A percentile compares a stretch with the other conserved stretches of the same genome.
Conservation (phyloP, 495 filamentous ascomycete species). For the Penicillium alfredii region DNA sequence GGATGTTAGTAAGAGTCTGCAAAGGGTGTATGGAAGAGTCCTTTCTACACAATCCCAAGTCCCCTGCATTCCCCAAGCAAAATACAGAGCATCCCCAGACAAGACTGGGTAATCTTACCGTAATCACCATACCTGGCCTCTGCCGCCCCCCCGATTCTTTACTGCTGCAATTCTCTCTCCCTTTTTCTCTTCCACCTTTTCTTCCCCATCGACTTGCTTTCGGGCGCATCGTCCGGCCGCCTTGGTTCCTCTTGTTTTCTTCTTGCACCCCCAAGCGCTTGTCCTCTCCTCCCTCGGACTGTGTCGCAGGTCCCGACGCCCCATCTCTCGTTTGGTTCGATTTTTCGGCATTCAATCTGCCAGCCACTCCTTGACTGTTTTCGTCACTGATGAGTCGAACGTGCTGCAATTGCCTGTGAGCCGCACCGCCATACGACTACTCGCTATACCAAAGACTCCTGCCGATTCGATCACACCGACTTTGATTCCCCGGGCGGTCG, state of each 20-base stretch:
- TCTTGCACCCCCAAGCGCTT: constrained; percentile 4
- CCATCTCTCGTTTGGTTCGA: constrained; percentile 26
- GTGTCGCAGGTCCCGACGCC: constrained; percentile 37
- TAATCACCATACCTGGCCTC: not conserved
- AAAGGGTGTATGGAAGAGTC: too few species aligned
- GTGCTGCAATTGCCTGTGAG: too few species aligned
- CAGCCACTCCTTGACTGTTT: constrained; percentile 26
- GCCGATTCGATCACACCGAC: too few species aligned
- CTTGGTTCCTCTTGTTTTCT: constrained; percentile 9
- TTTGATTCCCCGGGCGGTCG: too few species aligned
- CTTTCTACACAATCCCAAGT: too few species aligned
- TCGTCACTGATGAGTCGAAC: too few species aligned
- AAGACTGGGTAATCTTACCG: too few species aligned
- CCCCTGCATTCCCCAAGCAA: too few species aligned
- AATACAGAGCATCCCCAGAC: too few species aligned
- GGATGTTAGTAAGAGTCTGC: too few species aligned
- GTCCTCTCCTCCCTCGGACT: constrained; percentile 15
- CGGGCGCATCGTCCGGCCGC: constrained; percentile 27
- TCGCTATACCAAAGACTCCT: too few species aligned
- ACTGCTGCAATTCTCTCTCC: constrained; percentile 8
- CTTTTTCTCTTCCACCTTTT: constrained; percentile 10
- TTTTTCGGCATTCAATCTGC: constrained; percentile 22
- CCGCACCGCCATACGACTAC: too few species aligned
- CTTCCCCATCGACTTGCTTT: constrained; percentile 11
- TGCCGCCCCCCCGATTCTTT: constrained; percentile 4